Evolutionary conservation across 2,329 filamentous ascomycete species (phyloP), one percentile per base, ranked within the genome.

Genomic region (Ceratocystis variospora): DNA sequence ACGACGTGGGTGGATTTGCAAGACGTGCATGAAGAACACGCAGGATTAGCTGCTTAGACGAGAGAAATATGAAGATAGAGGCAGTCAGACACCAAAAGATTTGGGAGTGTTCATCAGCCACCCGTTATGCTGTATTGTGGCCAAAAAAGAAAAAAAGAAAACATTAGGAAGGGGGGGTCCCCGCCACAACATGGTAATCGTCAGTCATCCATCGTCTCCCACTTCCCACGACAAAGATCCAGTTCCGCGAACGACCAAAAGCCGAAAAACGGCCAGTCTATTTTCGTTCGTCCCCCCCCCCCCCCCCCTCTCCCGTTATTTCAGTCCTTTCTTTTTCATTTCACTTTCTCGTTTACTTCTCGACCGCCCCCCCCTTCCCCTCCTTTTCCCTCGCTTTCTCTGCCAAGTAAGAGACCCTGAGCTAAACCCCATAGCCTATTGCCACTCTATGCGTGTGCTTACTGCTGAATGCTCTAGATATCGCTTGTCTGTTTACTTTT

Each of bases 201-300:
- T 8, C 62, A 46, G 65, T 44, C 41, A 67, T 67, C 63, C 62
- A 68, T 66, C 68, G 66, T 44, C 67, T 66, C 37, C 37, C 37
- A 41, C 37, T 41, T 12, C 10, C 10, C 37, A 67, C 55, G 44
- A 55, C 63, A 64, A 44, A 62, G 62, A 37, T 8, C n/a, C 46
- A 19, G 46, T 25, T 50, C 50, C 25, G 28, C 17, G 4, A 15
- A 28, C 53, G 25, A 8, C 53, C 22, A 62, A 64, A 41, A 53
- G 67, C 31, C 63, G 19, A 50, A 25, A 15, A 53, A n/a, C 22
- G 19, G 48, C 8, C 17, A 19, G n/a, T 25, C 22, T 50, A 19
- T 50, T 19, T 50, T 19, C 17, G 17, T 19, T 48, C 46, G 17
- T 48, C 5, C 8, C 17, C 46, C 46, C 1, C 22, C 48, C 17